A percentile compares a stretch with the other conserved stretches of the same genome.
phyloP scores from a whole-genome alignment of 1,284 basidiomycete species.

The Pascua sp. region DNA sequence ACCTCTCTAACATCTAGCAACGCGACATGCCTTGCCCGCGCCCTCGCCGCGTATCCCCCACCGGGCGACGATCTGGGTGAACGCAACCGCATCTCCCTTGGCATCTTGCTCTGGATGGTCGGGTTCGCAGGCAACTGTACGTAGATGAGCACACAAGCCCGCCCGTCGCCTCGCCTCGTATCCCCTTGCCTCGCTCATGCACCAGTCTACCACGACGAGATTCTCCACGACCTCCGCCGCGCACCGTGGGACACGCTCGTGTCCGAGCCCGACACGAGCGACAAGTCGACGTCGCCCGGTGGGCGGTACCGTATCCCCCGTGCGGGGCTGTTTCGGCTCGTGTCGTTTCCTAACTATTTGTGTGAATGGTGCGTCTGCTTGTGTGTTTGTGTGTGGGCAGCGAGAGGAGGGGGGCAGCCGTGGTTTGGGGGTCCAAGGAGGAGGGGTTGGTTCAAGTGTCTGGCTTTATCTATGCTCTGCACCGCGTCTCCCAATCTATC shows the following conservation, averaged over 20 bases:
- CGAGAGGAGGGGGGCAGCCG: too few relatives aligned
- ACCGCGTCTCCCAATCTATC: too few relatives aligned
- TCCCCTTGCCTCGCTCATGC: neutral
- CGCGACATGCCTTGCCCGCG: slow-evolving; percentile 26
- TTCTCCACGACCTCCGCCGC: slow-evolving; percentile 70
- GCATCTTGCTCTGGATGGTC: slow-evolving; percentile 62
- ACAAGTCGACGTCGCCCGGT: slow-evolving; percentile 16
- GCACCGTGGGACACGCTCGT: slow-evolving; percentile 20
- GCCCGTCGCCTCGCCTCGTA: neutral
- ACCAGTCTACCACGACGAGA: slow-evolving; percentile 74
- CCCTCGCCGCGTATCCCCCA: slow-evolving; percentile 28
- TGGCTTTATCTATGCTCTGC: too few relatives aligned
- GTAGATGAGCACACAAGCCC: slow-evolving; percentile 5
- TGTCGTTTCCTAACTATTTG: slow-evolving; percentile 91
- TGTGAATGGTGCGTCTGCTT: slow-evolving; percentile 62
- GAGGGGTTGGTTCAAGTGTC: too few relatives aligned
- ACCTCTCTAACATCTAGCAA: slow-evolving; percentile 20
- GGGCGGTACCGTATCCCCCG: slow-evolving; percentile 69
- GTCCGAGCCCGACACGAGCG: slow-evolving; percentile 24
- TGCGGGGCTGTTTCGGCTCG: slow-evolving; percentile 69
- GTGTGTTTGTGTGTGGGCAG: neutral
- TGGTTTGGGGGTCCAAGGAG: too few relatives aligned
- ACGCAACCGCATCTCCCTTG: slow-evolving; percentile 58
- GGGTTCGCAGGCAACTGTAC: slow-evolving; percentile 69
- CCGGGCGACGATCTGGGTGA: slow-evolving; percentile 14